Conservation (phyloP, 1,139 yeast genomes). For the Protomyces macrosporus region DNA sequence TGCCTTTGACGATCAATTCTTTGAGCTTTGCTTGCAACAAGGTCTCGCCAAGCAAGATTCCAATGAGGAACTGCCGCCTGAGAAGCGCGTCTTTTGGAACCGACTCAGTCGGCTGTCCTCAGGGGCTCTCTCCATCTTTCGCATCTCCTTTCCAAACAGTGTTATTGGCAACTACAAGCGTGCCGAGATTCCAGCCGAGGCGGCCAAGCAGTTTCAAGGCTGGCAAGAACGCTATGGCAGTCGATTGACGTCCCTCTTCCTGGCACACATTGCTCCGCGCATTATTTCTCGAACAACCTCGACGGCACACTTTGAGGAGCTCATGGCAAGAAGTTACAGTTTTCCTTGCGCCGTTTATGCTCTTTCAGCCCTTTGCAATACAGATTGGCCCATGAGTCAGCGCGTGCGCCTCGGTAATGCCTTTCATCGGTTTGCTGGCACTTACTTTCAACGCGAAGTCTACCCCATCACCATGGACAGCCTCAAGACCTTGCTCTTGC, state of each 20-base stretch:
- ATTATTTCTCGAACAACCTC: background rate
- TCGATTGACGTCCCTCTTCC: background rate
- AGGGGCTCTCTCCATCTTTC: background rate
- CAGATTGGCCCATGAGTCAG: constrained; percentile 8
- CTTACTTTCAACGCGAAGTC: constrained; percentile 12
- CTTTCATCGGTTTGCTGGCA: constrained; percentile 13
- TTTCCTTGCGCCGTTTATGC: constrained; percentile 12
- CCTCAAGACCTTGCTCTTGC: constrained; percentile 1
- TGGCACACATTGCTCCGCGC: constrained; percentile 6
- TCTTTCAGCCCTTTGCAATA: constrained; percentile 9
- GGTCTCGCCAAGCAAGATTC: background rate
- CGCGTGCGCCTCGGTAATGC: constrained; percentile 3
- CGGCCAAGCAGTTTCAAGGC: background rate
- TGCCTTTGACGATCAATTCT: constrained; percentile 8
- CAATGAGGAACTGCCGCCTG: background rate
- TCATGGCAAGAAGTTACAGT: background rate
- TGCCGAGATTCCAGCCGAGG: constrained; percentile 1
- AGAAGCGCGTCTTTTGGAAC: background rate
- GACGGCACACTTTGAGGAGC: background rate
- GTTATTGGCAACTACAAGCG: constrained; percentile 4
- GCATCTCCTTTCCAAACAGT: background rate
- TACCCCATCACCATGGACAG: constrained; percentile 7
- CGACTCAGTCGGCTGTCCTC: background rate
- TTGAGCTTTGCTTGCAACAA: constrained; percentile 1
- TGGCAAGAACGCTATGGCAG: constrained; percentile 13